Evolutionary conservation across 2,329 filamentous ascomycete species (phyloP), one percentile per base, ranked within the genome.

Genomic region (Fusarium nelsonii): DNA sequence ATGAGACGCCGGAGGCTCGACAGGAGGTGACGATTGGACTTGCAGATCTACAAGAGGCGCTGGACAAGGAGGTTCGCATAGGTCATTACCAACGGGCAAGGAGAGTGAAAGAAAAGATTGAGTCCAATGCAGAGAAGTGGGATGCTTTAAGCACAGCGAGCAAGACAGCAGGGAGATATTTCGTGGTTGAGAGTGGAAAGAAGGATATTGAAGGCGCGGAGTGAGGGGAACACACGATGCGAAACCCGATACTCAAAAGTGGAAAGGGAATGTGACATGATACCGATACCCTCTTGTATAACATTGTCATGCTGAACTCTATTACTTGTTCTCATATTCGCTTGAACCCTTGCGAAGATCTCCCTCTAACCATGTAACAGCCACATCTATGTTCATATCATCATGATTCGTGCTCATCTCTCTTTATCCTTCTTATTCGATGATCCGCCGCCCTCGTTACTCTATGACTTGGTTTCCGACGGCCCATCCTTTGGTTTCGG

Each of bases 1-100:
- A 98, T 77, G 94, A 96, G 81, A 92, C 92, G 2, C 76, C 80
- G 37, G 88, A 89, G 66, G 84, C 85, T 45, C 88, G 89, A 8
- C 77, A 80, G 46, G 88, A 90, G 69, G 82, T 84, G 55, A 87
- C 87, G 6, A 83, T 94, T 51, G 85, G 84, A 0, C 69, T 92
- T 46, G 82, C 85, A 15, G 83, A 85, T 15, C 77, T 94, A 37
- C 79, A 81, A 63, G 83, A 84, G 6, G 85, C 85, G 0, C 78
- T 95, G 41, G 81, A 76, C 0, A 80, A 83, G 39, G 92, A 96
- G 80, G 84, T 87, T 45, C 79, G 84, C 2, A 82, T 87, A 39
- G 92, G 92, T 0, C 82, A 86, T 59, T 84, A 84, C 55, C 76
- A 75, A 58, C 80, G 85, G 23, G 82, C 83, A 4, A 78, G 79